Conservation (phyloP, 192 early-diverging fungal genomes). For the Backusella australiensis region DNA sequence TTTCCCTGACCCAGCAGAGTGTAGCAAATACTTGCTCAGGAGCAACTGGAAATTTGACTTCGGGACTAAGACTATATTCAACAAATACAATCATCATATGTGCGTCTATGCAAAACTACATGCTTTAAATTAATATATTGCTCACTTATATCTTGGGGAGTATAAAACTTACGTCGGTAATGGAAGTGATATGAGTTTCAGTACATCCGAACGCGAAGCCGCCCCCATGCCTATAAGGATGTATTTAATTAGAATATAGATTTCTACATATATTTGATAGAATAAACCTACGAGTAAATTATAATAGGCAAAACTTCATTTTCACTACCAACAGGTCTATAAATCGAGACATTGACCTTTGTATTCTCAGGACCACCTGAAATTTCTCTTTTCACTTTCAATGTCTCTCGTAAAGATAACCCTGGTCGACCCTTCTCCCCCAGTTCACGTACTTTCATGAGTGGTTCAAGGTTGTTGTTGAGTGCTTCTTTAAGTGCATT, state of each 20-base stretch:
- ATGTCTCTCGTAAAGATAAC: no score
- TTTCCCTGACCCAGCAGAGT: not conserved
- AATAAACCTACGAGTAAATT: not conserved
- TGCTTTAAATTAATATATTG: not conserved
- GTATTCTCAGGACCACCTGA: not conserved
- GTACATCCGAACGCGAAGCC: not conserved
- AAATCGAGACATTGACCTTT: not conserved
- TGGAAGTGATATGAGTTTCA: not conserved
- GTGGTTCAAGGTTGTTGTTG: no score
- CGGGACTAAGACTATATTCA: slow-evolving; percentile 17
- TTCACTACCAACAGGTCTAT: not conserved
- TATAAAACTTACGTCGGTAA: not conserved
- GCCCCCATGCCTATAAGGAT: not conserved
- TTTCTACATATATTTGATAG: not conserved
- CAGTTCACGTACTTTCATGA: not conserved
- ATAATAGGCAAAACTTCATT: not conserved
- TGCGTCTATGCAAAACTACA: not conserved
- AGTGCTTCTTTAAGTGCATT: no score
- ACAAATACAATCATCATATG: slow-evolving; percentile 14
- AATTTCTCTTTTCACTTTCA: not conserved
- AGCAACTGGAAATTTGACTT: slow-evolving; percentile 12
- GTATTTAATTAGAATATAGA: not conserved
- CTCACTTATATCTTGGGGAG: not conserved
- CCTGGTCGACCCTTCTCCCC: not conserved
- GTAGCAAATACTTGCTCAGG: slow-evolving; percentile 9